Evolutionary conservation across 108 stramenopile genomes (phyloP).

Genomic region (Stephanodiscus minutulus): DNA sequence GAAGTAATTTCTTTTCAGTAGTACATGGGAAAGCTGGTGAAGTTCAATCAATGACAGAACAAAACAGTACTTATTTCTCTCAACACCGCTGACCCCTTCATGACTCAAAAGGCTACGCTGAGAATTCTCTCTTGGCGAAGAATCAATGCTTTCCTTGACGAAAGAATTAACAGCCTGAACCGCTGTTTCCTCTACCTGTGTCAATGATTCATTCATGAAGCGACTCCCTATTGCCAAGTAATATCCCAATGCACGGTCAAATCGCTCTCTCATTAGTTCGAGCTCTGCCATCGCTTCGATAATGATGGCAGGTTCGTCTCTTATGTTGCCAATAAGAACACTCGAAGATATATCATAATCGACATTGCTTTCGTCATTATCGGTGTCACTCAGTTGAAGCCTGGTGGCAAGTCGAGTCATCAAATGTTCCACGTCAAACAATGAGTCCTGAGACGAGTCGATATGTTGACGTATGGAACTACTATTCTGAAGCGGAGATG

Average conservation of each 20-base stretch:
- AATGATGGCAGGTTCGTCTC: slow-evolving; percentile 24
- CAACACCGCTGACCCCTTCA: background rate
- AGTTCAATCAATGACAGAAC: slow-evolving; percentile 66
- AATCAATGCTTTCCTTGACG: background rate
- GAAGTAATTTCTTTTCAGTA: slow-evolving; percentile 57
- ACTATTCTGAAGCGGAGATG: background rate
- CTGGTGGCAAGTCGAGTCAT: slow-evolving; percentile 13
- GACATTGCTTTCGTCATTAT: background rate
- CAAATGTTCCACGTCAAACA: slow-evolving; percentile 40
- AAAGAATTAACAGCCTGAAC: slow-evolving; percentile 36
- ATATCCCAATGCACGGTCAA: slow-evolving; percentile 61
- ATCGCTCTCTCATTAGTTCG: slow-evolving; percentile 69
- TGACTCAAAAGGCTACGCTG: background rate
- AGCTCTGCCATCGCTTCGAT: slow-evolving; percentile 72
- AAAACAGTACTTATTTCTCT: slow-evolving; percentile 48
- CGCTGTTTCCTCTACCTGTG: slow-evolving; percentile 55
- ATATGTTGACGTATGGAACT: slow-evolving; percentile 29
- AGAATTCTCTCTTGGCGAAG: slow-evolving; percentile 4
- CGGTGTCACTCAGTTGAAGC: slow-evolving; percentile 15
- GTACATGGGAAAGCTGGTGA: slow-evolving; percentile 64
- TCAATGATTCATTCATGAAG: slow-evolving; percentile 35
- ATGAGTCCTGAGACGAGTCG: slow-evolving; percentile 41
- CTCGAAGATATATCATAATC: slow-evolving; percentile 10
- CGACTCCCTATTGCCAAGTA: slow-evolving; percentile 67
- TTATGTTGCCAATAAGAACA: slow-evolving; percentile 20